Evolutionary conservation across 176 grass and related monocot species (phyloP), one percentile per base, ranked within the genome.

Genomic region (Avena atlantica): DNA sequence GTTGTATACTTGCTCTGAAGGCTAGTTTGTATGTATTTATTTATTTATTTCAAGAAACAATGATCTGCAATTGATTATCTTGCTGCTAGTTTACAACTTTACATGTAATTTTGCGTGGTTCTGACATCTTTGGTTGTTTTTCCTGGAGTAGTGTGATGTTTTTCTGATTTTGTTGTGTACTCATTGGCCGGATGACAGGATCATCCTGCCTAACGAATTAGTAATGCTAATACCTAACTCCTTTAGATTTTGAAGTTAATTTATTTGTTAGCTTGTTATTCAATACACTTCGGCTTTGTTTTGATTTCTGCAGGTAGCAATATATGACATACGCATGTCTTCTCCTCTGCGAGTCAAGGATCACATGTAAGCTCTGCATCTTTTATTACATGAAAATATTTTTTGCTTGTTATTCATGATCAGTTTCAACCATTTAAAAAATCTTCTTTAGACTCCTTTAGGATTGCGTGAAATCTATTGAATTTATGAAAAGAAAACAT

Each of bases 251-350:
- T 23, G 49, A 69, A 40, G 70, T 51, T 27, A 9, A 12, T 76
- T 48, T 29, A 16, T 76, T 73, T 0, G 12, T 56, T 34, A 74
- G 44, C 70, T 74, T 74, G n/a, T 25, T 48, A 75, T 65, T 66
- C 60, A 75, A 14, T 84, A 78, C 21, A 37, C 68, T 70, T 77
- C 13, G 63, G 64, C 25, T 56, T 1, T 24, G 40, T 78, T 83
- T 74, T 40, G 23, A 70, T 87, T 70, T 83, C 67, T 95, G 87
- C 82, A 98, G 96, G 78, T 98, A 89, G 87, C 92, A 34, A 94
- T 98, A 84, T 94, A 94, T 91, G 96, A 98, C 76, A 76, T 98
- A 74, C 93, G 91, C 14, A 95, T 94, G 96, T 92, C 92, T 83
- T 91, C 93, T 81, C 96, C 96, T 79, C 55, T 98, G 63, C 52